These are phyloP conservation scores for Zygnema circumcarinatum DNA, from an alignment of 139 green algal genomes.

Conservation along the genomic window DNA sequence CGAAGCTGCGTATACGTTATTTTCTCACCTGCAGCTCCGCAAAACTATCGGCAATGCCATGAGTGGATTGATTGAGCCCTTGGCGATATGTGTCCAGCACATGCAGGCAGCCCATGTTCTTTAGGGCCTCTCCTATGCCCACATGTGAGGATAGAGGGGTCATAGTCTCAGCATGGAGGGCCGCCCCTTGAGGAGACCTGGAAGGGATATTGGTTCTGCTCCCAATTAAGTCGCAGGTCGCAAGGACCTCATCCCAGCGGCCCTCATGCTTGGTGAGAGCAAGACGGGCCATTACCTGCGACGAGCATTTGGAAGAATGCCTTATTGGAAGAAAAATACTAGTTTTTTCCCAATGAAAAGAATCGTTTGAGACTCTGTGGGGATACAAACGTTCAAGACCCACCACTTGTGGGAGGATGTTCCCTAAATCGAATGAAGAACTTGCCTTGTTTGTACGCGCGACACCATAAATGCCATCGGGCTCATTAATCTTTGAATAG, in stretches of 20 bases:
- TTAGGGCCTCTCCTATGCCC: constrained; percentile 59
- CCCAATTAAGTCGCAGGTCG: constrained; percentile 62
- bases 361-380: no score
- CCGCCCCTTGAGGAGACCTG: not conserved
- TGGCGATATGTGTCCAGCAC: constrained; percentile 58
- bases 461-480: constrained; percentile 83
- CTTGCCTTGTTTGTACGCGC: constrained; percentile 59
- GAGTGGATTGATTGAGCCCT: constrained; percentile 25
- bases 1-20: no score
- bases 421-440: no score
- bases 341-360: no score
- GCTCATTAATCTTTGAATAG: constrained; percentile 76
- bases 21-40: constrained; percentile 61
- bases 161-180: not conserved
- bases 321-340: not conserved
- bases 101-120: constrained; percentile 68
- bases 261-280: constrained; percentile 71
- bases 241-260: constrained; percentile 69
- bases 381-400: no score
- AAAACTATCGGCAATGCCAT: constrained; percentile 14
- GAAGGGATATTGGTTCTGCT: not conserved
- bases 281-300: constrained; percentile 65
- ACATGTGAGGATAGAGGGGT: not conserved
- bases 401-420: no score
- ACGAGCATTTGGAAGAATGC: constrained; percentile 7